Evolutionary conservation across 345 rosid species (phyloP).

Genomic region (Hibiscus mutabilis): DNA sequence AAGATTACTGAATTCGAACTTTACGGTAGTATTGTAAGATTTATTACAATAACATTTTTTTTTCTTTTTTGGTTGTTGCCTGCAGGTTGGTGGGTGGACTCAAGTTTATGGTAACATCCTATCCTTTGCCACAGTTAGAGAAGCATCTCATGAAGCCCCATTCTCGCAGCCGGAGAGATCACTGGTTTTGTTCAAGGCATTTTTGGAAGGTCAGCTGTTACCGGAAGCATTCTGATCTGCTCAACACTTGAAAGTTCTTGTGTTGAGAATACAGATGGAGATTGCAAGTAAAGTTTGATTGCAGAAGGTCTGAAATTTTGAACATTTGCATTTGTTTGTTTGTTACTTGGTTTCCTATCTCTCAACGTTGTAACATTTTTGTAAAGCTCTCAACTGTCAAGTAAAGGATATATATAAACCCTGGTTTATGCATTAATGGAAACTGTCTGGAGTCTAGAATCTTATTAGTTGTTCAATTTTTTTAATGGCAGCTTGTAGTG

Average conservation of each 20-base stretch:
- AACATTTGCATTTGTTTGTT: slow-evolving; percentile 25
- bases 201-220: slow-evolving; percentile 50
- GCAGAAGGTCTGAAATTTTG: slow-evolving; percentile 14
- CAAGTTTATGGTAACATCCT: slow-evolving; percentile 67
- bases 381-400: neutral
- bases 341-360: slow-evolving; percentile 5
- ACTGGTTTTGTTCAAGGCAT: slow-evolving; percentile 69
- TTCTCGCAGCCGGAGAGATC: slow-evolving; percentile 96
- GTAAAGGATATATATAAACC: neutral
- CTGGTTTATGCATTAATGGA: neutral
- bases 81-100: slow-evolving; percentile 98
- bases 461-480: slow-evolving; percentile 14
- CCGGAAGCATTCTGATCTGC: slow-evolving; percentile 72
- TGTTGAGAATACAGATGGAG: slow-evolving; percentile 12
- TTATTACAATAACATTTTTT: neutral
- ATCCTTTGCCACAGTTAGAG: slow-evolving; percentile 93
- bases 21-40: neutral
- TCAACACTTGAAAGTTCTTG: neutral
- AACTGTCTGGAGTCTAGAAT: neutral
- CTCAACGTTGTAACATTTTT: neutral
- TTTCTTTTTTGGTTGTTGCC: slow-evolving; percentile 48
- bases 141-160: slow-evolving; percentile 95
- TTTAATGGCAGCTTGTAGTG: slow-evolving; percentile 18
- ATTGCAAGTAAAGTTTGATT: slow-evolving; percentile 29
- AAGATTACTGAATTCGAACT: neutral